Evolutionary conservation across 768 basidiomycete genomes (phyloP).

Genomic region (Tulasnella sp.): DNA sequence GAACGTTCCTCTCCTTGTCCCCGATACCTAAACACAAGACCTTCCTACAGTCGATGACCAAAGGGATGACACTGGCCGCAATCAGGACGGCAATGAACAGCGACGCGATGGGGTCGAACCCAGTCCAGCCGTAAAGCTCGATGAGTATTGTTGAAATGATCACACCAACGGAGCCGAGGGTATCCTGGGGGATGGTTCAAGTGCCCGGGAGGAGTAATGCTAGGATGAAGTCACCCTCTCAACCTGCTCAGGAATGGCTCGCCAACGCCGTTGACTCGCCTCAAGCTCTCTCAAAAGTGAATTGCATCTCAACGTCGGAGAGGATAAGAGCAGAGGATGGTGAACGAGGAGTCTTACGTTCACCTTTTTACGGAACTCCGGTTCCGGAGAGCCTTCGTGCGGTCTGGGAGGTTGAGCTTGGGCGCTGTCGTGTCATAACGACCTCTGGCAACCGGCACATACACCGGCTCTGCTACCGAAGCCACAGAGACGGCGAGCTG

Average conservation of each 20-base stretch:
- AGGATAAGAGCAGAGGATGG: too few relatives aligned
- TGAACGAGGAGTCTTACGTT: too few relatives aligned
- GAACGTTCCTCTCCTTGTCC: slow-evolving; percentile 29
- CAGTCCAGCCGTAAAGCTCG: slow-evolving; percentile 94
- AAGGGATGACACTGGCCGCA: slow-evolving; percentile 87
- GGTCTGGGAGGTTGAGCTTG: too few relatives aligned
- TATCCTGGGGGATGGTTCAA: slow-evolving; percentile 46
- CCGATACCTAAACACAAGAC: slow-evolving; percentile 80
- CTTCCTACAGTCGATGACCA: slow-evolving; percentile 86
- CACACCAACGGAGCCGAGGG: slow-evolving; percentile 93
- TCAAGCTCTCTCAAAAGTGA: too few relatives aligned
- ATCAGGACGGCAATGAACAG: slow-evolving; percentile 93
- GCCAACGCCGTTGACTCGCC: too few relatives aligned
- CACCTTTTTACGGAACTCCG: too few relatives aligned
- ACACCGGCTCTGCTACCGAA: background rate
- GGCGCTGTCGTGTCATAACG: background rate
- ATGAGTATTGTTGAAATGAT: slow-evolving; percentile 95
- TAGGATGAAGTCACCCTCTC: too few relatives aligned
- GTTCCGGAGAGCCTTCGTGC: too few relatives aligned
- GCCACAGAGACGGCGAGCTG: background rate
- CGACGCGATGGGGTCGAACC: slow-evolving; percentile 96
- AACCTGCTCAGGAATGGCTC: too few relatives aligned
- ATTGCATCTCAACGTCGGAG: too few relatives aligned
- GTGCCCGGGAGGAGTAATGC: too few relatives aligned
- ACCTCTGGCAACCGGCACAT: background rate